A percentile compares a stretch with the other conserved stretches of the same genome.
Conservation (phyloP, 2,329 filamentous ascomycete species). For the Setomelanomma holmii region DNA sequence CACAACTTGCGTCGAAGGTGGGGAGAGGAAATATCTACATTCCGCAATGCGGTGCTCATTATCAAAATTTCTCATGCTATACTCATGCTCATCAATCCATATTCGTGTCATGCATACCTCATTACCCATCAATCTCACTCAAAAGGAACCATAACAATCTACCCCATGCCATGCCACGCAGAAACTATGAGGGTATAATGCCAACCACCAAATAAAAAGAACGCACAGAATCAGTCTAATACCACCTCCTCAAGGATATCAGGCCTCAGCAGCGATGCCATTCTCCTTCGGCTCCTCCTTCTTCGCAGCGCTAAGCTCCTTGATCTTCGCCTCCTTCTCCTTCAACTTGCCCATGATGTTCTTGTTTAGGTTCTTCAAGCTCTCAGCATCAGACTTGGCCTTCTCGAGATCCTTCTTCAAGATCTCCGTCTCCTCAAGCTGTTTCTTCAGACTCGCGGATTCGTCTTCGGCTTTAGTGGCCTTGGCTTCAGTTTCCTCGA, state of each 20-base stretch:
- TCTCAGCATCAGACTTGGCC: conserved; percentile 23
- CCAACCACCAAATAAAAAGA: neutral
- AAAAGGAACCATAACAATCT: neutral
- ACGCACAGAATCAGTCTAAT: neutral
- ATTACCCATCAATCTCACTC: neutral
- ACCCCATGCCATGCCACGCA: neutral
- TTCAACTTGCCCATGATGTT: conserved; percentile 24
- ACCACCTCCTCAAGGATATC: neutral
- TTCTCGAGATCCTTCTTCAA: conserved; percentile 30
- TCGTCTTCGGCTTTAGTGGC: conserved; percentile 20
- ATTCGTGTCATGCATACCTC: neutral
- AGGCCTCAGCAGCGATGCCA: neutral
- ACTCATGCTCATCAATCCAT: neutral
- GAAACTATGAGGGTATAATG: neutral
- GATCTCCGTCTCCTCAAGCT: conserved; percentile 12
- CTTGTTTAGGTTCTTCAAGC: conserved; percentile 23
- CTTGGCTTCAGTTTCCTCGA: conserved; percentile 18
- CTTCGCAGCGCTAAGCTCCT: conserved; percentile 16
- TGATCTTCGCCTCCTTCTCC: conserved; percentile 22
- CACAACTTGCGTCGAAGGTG: too few relatives aligned
- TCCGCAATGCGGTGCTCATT: too few relatives aligned
- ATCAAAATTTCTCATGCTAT: neutral
- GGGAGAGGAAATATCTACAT: too few relatives aligned
- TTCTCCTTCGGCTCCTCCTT: conserved; percentile 9
- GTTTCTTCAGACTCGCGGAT: neutral